Base-by-base conservation (phyloP, 257 asterid genomes). In the Leonotis leonurus region DNA sequence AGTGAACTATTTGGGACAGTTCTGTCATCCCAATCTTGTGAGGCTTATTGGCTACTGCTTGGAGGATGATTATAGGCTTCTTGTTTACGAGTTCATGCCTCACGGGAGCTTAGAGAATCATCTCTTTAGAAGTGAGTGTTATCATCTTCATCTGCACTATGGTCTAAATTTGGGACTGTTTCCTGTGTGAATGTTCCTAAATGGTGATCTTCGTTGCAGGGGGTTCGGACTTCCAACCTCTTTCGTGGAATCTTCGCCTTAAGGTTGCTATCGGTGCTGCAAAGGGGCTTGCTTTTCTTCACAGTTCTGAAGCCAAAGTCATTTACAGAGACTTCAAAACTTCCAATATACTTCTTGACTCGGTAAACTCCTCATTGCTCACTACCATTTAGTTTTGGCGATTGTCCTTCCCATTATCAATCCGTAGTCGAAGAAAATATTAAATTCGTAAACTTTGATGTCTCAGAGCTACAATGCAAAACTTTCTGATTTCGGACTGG, bases 401-500 rank as follows among this genome's bases (percentile, higher is more conserved):
- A n/a, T 26, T 70, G 50, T 5, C 1, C 3, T 46, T 40, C 54
- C 40, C n/a, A n/a, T n/a, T n/a, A n/a, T n/a, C n/a, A n/a, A n/a
- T n/a, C n/a, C n/a, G n/a, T n/a, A 9, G 2, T 35, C n/a, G n/a
- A 10, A 10, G 17, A n/a, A 45, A 22, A 24, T 11, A 11, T 24
- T 4, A 40, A 73, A 32, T 33, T 55, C 40, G 37, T 39, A 9
- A n/a, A 18, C 62, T 62, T 0, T 63, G 55, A 77, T 60, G 39
- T 73, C 68, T 63, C 80, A 91, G 98, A 80, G 72, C 61, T 90
- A 88, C 84, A 83, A 81, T 59, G 94, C 94, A 21, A 90, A 88
- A 78, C 95, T 90, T n/a, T 90, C 96, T 14, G 96, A 90, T 75
- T 90, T 90, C 56, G 98, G 98, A 64, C 72, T 88, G 85, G 97